Base-by-base conservation (phyloP, 1,284 basidiomycete species). In the Hypsizygus ulmarius region DNA sequence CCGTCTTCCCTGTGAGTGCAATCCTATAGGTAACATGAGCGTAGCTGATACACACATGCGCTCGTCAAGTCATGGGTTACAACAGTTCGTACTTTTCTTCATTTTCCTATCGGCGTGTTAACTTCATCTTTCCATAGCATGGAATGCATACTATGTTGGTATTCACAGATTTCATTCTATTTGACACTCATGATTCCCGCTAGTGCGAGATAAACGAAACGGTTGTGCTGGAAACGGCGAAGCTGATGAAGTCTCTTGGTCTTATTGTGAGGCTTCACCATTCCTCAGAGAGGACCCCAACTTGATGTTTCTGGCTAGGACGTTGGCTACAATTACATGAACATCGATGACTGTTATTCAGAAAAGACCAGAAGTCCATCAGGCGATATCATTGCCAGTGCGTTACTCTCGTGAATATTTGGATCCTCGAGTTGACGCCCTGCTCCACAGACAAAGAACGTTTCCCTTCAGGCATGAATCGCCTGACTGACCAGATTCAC, bases 71-170 rank as follows among this genome's bases (percentile, higher is more conserved):
- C 19, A 69, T 78, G 69, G 75, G 74, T 3, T 77, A 75, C 47
- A 77, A 77, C 51, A 77, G 75, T 77, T 44, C 19, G 25, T 28
- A 14, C 6, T 41, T 18, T 14, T 2, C 53, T 39, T 69, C 56
- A 9, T 32, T 37, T 46, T 10, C 2, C 6, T 33, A 41, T n/a
- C 48, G 14, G 28, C 32, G 4, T 27, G 39, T 12, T 21, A 38
- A 19, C 38, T 35, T 53, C 28, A 19, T 18, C 35, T 7, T 19
- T 25, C 29, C 39, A 37, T 44, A 79, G 79, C 78, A 11, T 82
- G 79, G 80, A 81, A 82, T 55, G 78, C 76, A n/a, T 81, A 77
- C 51, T 69, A 74, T 46, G 78, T 79, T 52, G 43, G 71, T 61
- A 39, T 21, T 5, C 18, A 32, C 2, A 10, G 8, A 14, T 2